Percentiles rank a stretch among this genome's conserved stretches.
These are phyloP conservation scores for Kodamaea kakaduensis DNA, from an alignment of 805 yeast species.

Conservation along the genomic window DNA sequence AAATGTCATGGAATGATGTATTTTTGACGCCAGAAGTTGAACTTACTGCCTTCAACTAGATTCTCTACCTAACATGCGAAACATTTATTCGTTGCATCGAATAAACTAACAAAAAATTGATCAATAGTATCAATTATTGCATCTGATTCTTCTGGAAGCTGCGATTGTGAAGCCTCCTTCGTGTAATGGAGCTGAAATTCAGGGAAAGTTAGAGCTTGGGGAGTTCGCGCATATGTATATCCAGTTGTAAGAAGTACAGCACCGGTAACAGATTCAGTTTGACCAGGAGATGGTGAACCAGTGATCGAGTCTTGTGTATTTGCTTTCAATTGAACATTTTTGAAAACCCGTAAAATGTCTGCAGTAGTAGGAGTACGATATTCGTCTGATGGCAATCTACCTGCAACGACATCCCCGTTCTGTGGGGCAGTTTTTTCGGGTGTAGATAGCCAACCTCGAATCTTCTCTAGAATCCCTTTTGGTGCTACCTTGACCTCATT, in stretches of 20 bases:
- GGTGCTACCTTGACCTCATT: not conserved
- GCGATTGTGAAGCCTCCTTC: not conserved
- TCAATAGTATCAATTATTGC: constrained; percentile 6
- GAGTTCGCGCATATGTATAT: constrained; percentile 15
- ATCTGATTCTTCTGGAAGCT: not conserved
- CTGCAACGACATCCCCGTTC: not conserved
- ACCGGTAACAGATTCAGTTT: constrained; percentile 4
- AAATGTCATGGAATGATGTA: no score
- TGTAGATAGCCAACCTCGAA: constrained; percentile 7
- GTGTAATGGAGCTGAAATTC: constrained; percentile 16
- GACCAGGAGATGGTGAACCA: constrained; percentile 2
- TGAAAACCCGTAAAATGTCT: constrained; percentile 3
- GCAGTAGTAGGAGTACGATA: constrained; percentile 6
- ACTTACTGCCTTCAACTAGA: no score
- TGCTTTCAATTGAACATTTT: constrained; percentile 5
- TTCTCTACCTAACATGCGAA: constrained; percentile 2
- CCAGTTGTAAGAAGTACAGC: constrained; percentile 1
- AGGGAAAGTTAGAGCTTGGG: constrained; percentile 21
- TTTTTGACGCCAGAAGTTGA: no score
- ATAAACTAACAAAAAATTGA: constrained; percentile 2
- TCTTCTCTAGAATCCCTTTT: not conserved
- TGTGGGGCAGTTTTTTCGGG: constrained; percentile 1
- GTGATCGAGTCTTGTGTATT: constrained; percentile 8
- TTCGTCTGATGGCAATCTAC: not conserved
- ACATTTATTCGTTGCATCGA: constrained; percentile 3